phyloP scores from a whole-genome alignment of 2,329 filamentous ascomycete genomes.

The Aureobasidium sp. region DNA sequence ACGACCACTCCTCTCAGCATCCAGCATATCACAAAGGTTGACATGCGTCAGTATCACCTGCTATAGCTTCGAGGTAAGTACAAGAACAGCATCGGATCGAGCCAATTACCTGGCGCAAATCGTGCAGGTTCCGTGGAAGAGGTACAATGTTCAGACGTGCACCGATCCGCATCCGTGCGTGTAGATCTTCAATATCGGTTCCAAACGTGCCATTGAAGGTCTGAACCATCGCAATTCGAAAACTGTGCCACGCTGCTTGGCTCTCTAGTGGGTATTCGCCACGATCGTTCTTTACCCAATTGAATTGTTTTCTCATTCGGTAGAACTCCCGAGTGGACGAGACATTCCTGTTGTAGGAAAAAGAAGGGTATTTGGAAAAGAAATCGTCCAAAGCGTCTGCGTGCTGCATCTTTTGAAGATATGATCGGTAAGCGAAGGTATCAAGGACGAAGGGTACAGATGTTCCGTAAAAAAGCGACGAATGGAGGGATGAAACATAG shows the following conservation, averaged over 20 bases:
- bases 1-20: conserved; percentile 7
- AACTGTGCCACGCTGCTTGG: background rate
- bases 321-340: background rate
- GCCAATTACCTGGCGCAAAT: conserved; percentile 2
- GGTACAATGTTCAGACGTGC: background rate
- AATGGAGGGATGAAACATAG: background rate
- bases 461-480: background rate
- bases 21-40: conserved; percentile 11
- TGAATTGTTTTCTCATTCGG: background rate
- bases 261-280: background rate
- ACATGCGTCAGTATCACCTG: background rate
- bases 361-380: background rate
- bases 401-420: background rate
- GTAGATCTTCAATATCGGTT: background rate
- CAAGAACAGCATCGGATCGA: background rate
- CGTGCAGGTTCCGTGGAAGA: conserved; percentile 1
- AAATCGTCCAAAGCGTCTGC: background rate
- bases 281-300: background rate
- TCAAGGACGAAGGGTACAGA: background rate
- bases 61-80: background rate
- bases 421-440: background rate
- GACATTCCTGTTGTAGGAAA: background rate
- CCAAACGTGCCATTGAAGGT: conserved; percentile 12
- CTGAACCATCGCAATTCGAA: conserved; percentile 6
- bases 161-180: background rate